Evolutionary conservation across 768 basidiomycete genomes (phyloP), one percentile per base, ranked within the genome.

Genomic region (Butyriboletus loyo): DNA sequence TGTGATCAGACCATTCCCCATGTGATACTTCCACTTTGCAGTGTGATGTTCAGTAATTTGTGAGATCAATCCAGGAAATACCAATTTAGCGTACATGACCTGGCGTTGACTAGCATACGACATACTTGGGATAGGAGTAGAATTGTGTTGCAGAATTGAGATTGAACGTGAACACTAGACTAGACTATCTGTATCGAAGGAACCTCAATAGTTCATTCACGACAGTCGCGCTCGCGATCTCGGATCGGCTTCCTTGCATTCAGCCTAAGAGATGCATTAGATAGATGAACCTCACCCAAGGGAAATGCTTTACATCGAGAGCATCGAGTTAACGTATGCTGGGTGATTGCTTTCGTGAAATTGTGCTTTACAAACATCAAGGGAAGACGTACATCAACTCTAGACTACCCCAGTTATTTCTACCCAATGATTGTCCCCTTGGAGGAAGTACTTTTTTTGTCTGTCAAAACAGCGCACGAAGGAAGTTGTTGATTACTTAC

Each of bases 161-260:
- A n/a, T n/a, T n/a, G n/a, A n/a, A n/a, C n/a, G 2, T n/a, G 17
- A 30, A n/a, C 38, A 21, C 24, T 13, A 14, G 19, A 27, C 42
- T 49, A 49, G 34, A 28, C 32, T 30, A 28, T 43, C 0, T 43
- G 27, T 37, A 56, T 45, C 17, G 54, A 56, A 19, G 27, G 54
- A 30, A 57, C 27, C 27, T 49, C 43, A 17, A 55, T 55, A 14
- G 45, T 57, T 47, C 13, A 38, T 7, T 51, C 49, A 22, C 21
- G 30, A 17, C 14, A 21, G 41, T 56, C 46, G 30, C 54, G 51
- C 17, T 53, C 45, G 31, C n/a, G 34, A 53, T 59, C 57, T 24
- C 46, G 24, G 41, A 59, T 54, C 28, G 52, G 24, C 37, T 22
- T 59, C 34, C 57, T 58, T n/a, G 56, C 46, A 11, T 58, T 57